These are phyloP conservation scores for Eucalyptus regnans DNA, from an alignment of 345 rosid species.

Conservation along the genomic window DNA sequence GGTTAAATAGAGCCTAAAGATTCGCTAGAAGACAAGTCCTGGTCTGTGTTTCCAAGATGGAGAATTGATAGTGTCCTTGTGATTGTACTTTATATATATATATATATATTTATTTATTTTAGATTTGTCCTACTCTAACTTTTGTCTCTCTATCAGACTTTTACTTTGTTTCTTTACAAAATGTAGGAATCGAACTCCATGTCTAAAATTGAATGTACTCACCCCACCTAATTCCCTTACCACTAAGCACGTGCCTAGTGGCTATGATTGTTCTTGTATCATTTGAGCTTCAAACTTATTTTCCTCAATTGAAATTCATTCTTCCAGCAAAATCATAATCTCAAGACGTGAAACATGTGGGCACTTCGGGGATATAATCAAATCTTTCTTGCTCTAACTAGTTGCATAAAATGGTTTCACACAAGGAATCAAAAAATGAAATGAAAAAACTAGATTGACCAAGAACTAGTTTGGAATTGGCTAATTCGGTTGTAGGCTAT, in stretches of 20 bases:
- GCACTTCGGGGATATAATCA: not conserved
- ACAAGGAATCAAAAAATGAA: not conserved
- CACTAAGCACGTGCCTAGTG: too few relatives aligned
- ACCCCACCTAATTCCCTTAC: not conserved
- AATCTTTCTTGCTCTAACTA: not conserved
- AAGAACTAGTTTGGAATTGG: not conserved
- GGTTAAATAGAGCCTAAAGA: not conserved
- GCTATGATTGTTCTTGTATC: not conserved
- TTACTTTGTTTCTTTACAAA: too few relatives aligned
- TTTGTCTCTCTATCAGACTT: fast-evolving
- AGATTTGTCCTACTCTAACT: too few relatives aligned
- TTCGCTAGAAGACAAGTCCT: not conserved
- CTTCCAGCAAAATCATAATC: not conserved
- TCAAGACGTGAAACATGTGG: not conserved
- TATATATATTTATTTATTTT: too few relatives aligned
- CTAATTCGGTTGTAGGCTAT: not conserved
- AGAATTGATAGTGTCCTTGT: not conserved
- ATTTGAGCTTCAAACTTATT: too few relatives aligned
- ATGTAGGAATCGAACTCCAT: too few relatives aligned
- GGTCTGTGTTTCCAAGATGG: too few relatives aligned
- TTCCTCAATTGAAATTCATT: not conserved
- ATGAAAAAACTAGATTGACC: not conserved
- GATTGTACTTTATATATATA: not conserved
- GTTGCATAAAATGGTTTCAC: not conserved
- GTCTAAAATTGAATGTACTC: too few relatives aligned